Base-by-base conservation (phyloP, 441 rosid species). In the Kokia cookei region DNA sequence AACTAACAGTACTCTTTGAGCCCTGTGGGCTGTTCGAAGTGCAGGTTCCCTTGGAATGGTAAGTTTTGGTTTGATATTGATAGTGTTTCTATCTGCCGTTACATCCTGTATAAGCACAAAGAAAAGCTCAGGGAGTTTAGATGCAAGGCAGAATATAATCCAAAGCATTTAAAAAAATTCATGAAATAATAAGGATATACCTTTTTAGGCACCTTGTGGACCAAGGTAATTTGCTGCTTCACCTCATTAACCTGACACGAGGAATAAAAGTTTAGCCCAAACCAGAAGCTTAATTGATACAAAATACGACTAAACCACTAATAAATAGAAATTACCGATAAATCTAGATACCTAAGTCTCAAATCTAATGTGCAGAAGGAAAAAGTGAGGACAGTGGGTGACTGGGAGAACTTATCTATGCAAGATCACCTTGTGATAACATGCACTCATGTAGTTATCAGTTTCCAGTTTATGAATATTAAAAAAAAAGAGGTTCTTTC, bases 21-120 rank as follows among this genome's bases (percentile, higher is more conserved):
- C 93, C 87, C 98, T 88, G 47, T 86, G 83, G 14, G 96, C 85
- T 73, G 99, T 93, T 80, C 85, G 97, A 77, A 96, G 89, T 66
- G 83, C 97, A 73, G 97, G 98, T 77, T 91, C 97, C 48, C 91
- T 90, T 29, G 99, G 97, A 83, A 96, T 82, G 40, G 99, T 96
- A 76, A 88, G 74, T 82, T 83, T 92, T 66, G 87, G 81, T 78
- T 75, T 91, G 67, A 77, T 64, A 65, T 78, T 81, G 27, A 69
- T 77, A 32, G 72, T 50, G 71, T 55, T 81, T 82, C 69, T 84
- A 66, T 86, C 92, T 51, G 73, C 58, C 67, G 76, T 69, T 69
- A 62, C 85, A 62, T 85, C 92, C 98, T 92, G 85, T 82, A 77
- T 73, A 42, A 77, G 73, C 80, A 84, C 48, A 55, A 69, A 27